Evolutionary conservation across 2,329 filamentous ascomycete species (phyloP).

Genomic region (Neopestalotiopsis clavispora): DNA sequence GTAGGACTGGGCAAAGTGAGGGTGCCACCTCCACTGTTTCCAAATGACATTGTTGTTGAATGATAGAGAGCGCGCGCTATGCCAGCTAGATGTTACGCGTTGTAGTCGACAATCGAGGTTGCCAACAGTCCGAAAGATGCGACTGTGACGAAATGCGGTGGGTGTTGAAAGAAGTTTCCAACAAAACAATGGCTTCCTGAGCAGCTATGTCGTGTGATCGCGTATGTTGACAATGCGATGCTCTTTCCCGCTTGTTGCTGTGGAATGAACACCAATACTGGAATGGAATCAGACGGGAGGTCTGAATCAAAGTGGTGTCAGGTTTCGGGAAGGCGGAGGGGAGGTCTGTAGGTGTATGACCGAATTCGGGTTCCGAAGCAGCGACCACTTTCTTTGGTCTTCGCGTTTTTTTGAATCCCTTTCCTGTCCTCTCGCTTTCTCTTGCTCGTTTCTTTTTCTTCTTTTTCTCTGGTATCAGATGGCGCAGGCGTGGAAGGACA

Average conservation of each 20-base stretch:
- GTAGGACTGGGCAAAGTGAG: constrained; percentile 88
- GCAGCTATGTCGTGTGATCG: constrained; percentile 1
- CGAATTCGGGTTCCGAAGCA: background rate
- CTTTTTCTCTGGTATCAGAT: background rate
- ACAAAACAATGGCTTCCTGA: constrained; percentile 13
- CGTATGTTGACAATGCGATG: constrained; percentile 14
- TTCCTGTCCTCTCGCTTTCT: background rate
- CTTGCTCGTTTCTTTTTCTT: background rate
- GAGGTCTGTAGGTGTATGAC: background rate
- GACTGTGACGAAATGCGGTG: background rate
- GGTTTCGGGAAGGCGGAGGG: constrained; percentile 6
- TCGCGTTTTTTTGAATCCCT: background rate
- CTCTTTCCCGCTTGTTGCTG: background rate
- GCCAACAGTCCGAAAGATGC: background rate
- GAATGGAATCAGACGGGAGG: constrained; percentile 1
- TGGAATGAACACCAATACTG: constrained; percentile 3
- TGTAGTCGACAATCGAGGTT: constrained; percentile 2
- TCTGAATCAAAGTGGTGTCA: constrained; percentile 10
- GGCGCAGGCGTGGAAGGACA: background rate
- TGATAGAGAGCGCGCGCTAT: constrained; percentile 6
- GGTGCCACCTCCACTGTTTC: constrained; percentile 71
- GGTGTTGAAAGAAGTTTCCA: background rate
- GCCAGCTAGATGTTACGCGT: background rate
- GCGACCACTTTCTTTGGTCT: constrained; percentile 3
- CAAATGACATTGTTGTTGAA: constrained; percentile 58